A percentile compares a stretch with the other conserved stretches of the same genome.
These are phyloP conservation scores for Trifolium repens DNA, from an alignment of 306 rosid species.

Conservation along the genomic window DNA sequence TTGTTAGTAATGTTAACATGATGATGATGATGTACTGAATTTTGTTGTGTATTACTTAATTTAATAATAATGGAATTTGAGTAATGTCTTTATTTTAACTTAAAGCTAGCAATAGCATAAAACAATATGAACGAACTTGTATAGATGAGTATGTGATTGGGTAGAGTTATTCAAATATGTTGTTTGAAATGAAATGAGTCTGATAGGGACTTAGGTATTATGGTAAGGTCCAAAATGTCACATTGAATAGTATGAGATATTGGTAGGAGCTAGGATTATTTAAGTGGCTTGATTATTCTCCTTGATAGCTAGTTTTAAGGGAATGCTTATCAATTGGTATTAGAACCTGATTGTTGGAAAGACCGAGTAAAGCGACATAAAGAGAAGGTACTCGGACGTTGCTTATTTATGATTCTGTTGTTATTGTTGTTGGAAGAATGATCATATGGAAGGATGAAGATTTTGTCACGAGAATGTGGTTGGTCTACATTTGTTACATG, in stretches of 20 bases:
- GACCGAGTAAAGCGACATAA: too few relatives aligned
- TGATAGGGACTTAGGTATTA: too few relatives aligned
- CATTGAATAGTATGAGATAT: too few relatives aligned
- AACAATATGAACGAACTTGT: neutral
- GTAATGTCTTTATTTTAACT: conserved; percentile 10
- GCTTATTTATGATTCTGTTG: conserved; percentile 19
- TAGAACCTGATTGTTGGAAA: too few relatives aligned
- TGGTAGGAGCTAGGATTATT: too few relatives aligned
- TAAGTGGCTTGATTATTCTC: too few relatives aligned
- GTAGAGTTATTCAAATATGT: conserved; percentile 1
- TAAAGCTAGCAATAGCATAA: neutral
- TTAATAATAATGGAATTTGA: conserved; percentile 9
- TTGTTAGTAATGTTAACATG: conserved; percentile 7
- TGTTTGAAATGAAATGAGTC: neutral
- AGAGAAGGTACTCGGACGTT: too few relatives aligned
- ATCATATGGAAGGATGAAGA: conserved; percentile 78
- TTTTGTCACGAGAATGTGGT: conserved; percentile 80
- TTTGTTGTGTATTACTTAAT: conserved; percentile 3
- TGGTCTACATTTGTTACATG: conserved; percentile 91
- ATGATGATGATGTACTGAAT: neutral
- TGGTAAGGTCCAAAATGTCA: too few relatives aligned
- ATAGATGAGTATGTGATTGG: neutral
- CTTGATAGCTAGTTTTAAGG: too few relatives aligned
- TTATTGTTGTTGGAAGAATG: conserved; percentile 33
- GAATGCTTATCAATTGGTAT: too few relatives aligned